Evolutionary conservation across 768 basidiomycete genomes (phyloP), one percentile per base, ranked within the genome.

Genomic region (Cystobasidium tubakii): DNA sequence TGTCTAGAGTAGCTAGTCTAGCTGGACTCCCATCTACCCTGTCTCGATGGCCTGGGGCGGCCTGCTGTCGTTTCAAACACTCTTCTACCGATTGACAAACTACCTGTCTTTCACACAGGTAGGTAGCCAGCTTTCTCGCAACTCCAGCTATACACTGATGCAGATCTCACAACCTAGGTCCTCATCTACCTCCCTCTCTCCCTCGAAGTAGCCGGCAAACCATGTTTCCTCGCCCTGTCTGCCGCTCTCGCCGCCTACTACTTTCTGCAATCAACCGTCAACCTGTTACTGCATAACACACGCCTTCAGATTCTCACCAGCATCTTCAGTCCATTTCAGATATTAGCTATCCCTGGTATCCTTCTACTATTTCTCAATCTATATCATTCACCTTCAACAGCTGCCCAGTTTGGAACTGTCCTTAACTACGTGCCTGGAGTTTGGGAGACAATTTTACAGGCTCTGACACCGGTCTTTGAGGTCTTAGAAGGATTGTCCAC

Each of bases 401-500:
- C 46, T 12, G 27, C 10, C 1, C 54, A 57, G 7, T 60, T 62
- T 19, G 54, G 31, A 2, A 31, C 29, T 15, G 10, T 66, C 6
- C 74, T 76, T n/a, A 23, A 36, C 33, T 27, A 42, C 1, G 64
- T 76, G 6, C 78, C 79, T 1, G 7, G 25, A 0, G 42, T 44
- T 19, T 80, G 78, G 78, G 76, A 77, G 57, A 55, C 34, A 3
- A 55, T 78, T 27, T 71, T 80, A 4, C 57, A 76, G 39, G 67
- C 62, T 27, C 63, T 67, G 10, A 71, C 73, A 17, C 79, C 79
- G 2, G 27, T 79, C 39, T 80, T 80, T 44, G 74, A 66, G 25
- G 60, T 80, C n/a, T 76, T 80, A 39, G 79, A 80, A 42, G 79
- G 78, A 7, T 65, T 80, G 4, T 78, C 78, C 60, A 76, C 77